phyloP scores from a whole-genome alignment of 1,284 basidiomycete genomes.

The Pascua guehoae region DNA sequence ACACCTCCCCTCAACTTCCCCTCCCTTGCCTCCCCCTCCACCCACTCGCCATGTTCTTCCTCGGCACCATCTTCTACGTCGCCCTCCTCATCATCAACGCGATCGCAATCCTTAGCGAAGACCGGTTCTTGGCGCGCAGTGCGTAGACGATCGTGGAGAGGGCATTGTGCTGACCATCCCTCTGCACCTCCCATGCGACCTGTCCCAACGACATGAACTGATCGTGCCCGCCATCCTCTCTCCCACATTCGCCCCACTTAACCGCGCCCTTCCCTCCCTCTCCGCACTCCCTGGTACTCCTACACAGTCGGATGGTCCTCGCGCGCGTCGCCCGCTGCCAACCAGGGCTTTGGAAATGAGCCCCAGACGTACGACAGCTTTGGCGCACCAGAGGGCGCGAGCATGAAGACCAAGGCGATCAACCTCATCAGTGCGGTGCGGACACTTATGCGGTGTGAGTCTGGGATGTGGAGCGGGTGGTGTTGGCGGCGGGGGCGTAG shows the following conservation, averaged over 20 bases:
- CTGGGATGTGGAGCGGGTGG: conserved; percentile 17
- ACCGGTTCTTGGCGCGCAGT: conserved; percentile 91
- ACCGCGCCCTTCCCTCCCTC: not conserved
- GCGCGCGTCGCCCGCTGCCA: conserved; percentile 51
- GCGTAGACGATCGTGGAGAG: conserved; percentile 43
- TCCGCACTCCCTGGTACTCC: not conserved
- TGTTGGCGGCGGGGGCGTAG: not conserved
- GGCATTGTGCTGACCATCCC: conserved; percentile 2
- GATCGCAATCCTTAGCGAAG: conserved; percentile 89
- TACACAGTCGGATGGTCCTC: conserved; percentile 95
- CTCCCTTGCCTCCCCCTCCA: too few relatives aligned
- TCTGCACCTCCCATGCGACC: not conserved
- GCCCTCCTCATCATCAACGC: conserved; percentile 81
- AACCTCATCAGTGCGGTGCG: conserved; percentile 90
- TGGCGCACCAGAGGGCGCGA: conserved; percentile 55
- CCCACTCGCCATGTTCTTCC: conserved; percentile 20
- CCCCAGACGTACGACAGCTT: conserved; percentile 39
- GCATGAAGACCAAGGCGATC: conserved; percentile 80
- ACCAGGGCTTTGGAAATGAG: conserved; percentile 44
- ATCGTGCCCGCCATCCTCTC: conserved; percentile 8
- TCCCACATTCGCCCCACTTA: not conserved
- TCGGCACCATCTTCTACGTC: conserved; percentile 50
- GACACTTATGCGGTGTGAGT: conserved; percentile 90
- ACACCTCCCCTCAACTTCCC: too few relatives aligned
- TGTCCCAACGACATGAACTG: not conserved